phyloP scores from a whole-genome alignment of 139 green algal genomes.

The Coelastrella sp. region DNA sequence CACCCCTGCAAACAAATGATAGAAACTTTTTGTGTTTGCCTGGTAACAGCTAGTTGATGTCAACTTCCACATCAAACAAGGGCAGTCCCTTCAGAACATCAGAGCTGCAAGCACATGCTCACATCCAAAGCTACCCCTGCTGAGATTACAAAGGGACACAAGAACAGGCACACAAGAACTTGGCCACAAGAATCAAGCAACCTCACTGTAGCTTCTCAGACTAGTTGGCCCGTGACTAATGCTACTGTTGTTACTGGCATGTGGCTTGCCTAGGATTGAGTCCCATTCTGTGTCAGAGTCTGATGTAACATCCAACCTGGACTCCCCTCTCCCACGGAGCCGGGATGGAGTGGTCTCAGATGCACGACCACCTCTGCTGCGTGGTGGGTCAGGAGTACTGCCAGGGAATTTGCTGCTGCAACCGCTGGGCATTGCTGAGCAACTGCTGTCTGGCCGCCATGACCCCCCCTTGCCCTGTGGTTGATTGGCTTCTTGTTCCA shows the following conservation, averaged over 20 bases:
- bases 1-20: background rate
- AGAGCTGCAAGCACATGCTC: background rate
- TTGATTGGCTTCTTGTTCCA: background rate
- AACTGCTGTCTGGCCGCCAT: background rate
- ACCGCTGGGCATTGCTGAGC: background rate
- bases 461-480: background rate
- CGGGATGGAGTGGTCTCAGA: background rate
- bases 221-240: background rate
- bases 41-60: background rate
- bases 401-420: background rate
- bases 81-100: background rate
- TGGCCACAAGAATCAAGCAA: background rate
- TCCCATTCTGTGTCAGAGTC: conserved; percentile 19
- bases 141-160: too few relatives aligned
- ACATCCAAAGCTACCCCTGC: background rate
- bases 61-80: background rate
- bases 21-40: too few relatives aligned
- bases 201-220: background rate
- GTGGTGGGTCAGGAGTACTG: background rate
- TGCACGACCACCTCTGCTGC: background rate
- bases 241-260: background rate
- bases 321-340: conserved; percentile 19
- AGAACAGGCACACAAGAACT: too few relatives aligned
- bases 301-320: background rate
- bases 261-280: background rate